Conservation (phyloP, 768 basidiomycete species). For the Lyophyllum decastes region DNA sequence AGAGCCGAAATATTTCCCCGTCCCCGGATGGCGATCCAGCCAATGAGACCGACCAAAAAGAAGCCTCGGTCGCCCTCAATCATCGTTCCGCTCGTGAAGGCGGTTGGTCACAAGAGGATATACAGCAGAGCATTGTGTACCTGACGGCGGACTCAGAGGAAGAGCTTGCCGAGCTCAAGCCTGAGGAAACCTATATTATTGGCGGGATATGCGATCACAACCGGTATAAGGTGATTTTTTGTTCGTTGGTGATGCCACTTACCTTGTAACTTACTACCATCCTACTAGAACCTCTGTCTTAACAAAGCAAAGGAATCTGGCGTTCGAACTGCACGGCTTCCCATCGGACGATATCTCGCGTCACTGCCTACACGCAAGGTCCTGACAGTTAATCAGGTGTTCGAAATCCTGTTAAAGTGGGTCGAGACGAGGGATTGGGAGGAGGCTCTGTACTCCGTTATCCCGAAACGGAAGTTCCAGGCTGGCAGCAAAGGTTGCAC, state of each 20-base stretch:
- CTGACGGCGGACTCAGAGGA: slow-evolving; percentile 93
- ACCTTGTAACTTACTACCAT: slow-evolving; percentile 6
- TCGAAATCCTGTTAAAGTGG: slow-evolving; percentile 91
- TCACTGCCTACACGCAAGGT: slow-evolving; percentile 90
- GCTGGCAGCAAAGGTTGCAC: slow-evolving; percentile 34
- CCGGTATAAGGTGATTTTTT: slow-evolving; percentile 75
- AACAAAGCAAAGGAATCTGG: slow-evolving; percentile 77
- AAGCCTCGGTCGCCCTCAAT: background rate
- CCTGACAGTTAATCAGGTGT: slow-evolving; percentile 95
- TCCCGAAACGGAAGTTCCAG: slow-evolving; percentile 90
- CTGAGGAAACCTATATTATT: slow-evolving; percentile 90
- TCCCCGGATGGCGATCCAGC: background rate
- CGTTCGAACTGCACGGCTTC: slow-evolving; percentile 85
- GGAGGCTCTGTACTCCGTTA: slow-evolving; percentile 81
- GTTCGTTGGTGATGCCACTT: slow-evolving; percentile 3
- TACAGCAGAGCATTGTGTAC: slow-evolving; percentile 71
- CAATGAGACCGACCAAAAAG: background rate
- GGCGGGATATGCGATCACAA: slow-evolving; percentile 97
- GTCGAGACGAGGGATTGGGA: slow-evolving; percentile 87
- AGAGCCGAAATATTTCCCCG: slow-evolving; percentile 6
- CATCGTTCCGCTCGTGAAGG: background rate
- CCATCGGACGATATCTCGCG: slow-evolving; percentile 89
- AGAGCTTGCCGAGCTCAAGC: slow-evolving; percentile 79
- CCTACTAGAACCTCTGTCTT: slow-evolving; percentile 77
- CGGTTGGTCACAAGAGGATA: slow-evolving; percentile 7